phyloP scores from a whole-genome alignment of 1,284 basidiomycete genomes.

The Meripilus lineatus region DNA sequence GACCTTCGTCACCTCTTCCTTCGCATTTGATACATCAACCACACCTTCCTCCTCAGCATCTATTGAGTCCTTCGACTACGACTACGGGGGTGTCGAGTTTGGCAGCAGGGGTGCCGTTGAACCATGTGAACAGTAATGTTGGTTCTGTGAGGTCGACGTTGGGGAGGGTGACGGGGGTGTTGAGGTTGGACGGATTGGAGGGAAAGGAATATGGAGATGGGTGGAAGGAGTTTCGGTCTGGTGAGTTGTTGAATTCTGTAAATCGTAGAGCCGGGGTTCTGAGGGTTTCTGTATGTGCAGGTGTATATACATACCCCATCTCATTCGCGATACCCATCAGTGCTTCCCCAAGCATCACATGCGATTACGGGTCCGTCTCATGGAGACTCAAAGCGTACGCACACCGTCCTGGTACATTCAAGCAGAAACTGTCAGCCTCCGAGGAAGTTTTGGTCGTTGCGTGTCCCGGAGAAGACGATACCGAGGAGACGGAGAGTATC shows the following conservation, averaged over 20 bases:
- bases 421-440: constrained; percentile 64
- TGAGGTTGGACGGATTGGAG: constrained; percentile 41
- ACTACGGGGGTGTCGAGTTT: no score
- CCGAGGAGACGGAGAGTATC: constrained; percentile 79
- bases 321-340: constrained; percentile 82
- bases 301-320: constrained; percentile 94
- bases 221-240: constrained; percentile 91
- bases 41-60: no score
- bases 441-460: constrained; percentile 79
- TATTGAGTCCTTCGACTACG: no score
- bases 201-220: constrained; percentile 46
- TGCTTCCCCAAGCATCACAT: constrained; percentile 77
- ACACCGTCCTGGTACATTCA: constrained; percentile 81
- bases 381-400: constrained; percentile 86
- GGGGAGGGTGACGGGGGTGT: constrained; percentile 31
- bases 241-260: constrained; percentile 36
- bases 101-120: no score
- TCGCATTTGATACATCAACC: no score
- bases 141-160: constrained; percentile 20
- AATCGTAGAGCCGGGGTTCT: not conserved
- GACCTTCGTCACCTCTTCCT: no score
- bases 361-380: constrained; percentile 73
- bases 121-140: no score
- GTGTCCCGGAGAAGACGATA: constrained; percentile 74
- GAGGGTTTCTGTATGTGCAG: constrained; percentile 31